phyloP scores from a whole-genome alignment of 2,329 filamentous ascomycete species.

The Xylaria polymorpha region DNA sequence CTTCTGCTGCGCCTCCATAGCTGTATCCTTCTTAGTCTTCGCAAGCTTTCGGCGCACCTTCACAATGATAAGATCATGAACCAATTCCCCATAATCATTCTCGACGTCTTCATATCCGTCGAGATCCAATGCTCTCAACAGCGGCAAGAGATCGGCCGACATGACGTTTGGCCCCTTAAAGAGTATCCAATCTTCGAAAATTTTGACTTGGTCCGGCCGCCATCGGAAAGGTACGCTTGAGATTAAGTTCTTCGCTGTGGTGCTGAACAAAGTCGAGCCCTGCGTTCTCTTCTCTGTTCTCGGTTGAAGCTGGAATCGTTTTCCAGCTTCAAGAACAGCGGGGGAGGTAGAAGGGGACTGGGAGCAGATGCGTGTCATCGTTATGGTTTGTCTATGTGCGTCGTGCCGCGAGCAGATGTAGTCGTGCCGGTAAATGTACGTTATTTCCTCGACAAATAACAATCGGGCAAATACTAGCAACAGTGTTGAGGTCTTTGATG shows the following conservation, averaged over 20 bases:
- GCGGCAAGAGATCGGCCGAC: conserved; percentile 17
- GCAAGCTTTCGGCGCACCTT: conserved; percentile 27
- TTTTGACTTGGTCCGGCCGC: conserved; percentile 6
- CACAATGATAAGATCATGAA: conserved; percentile 24
- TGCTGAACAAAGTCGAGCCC: conserved; percentile 26
- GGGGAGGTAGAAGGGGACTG: neutral
- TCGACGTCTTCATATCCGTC: conserved; percentile 30
- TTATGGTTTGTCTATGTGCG: neutral
- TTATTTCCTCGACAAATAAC: neutral
- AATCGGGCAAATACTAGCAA: neutral
- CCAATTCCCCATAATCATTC: conserved; percentile 9
- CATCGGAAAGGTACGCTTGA: conserved; percentile 28
- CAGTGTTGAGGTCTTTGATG: neutral
- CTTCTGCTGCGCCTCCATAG: neutral
- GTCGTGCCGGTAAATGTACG: neutral
- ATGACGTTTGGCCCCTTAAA: conserved; percentile 17
- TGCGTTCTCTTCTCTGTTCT: conserved; percentile 14
- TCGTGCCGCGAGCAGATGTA: neutral
- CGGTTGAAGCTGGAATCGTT: conserved; percentile 6
- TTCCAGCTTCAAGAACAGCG: neutral
- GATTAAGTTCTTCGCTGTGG: conserved; percentile 12
- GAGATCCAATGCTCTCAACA: conserved; percentile 23
- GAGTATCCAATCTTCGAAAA: conserved; percentile 26
- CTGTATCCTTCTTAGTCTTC: conserved; percentile 1
- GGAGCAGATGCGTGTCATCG: neutral